Base-by-base conservation (phyloP, 2,329 filamentous ascomycete species). In the Paradendryphiella salina region DNA sequence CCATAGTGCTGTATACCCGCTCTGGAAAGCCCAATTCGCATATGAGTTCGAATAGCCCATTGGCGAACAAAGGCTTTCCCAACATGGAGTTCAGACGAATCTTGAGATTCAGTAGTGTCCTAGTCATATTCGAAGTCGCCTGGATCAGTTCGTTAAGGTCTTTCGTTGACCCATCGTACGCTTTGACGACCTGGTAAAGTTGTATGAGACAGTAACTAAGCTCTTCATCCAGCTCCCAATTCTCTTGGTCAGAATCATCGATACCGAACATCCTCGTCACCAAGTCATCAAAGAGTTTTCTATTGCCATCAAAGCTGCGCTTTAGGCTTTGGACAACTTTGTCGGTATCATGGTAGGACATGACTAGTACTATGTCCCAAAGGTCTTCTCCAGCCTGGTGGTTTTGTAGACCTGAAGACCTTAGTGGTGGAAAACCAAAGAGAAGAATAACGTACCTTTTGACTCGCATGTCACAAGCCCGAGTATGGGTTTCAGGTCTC, bases 21-120 rank as follows among this genome's bases (percentile, higher is more conserved):
- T 54, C 33, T 0, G 56, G 54, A 4, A 53, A 57, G 0, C 52
- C 52, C 2, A 66, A 34, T 3, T 21, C 9, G 17, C 39, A 52
- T 1, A 64, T 53, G 7, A 54, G 37, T 2, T 28, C 21, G 21
- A 52, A 59, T 0, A 65, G 20, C 13, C 49, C 17, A 2, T 46
- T 40, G 1, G 54, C 34, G 20, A 63, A 59, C 0, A 9, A 13
- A 4, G 43, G 17, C 7, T 40, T 49, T 5, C 42, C 17, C 0
- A 65, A 48, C 0, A 65, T 17, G 1, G 2, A 40, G 2, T 14
- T 44, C 1, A 65, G n/a, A 0, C 54, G 45, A 1, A 46, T 31
- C 5, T 46, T 15, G 0, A 55, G 2, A 3, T 32, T 32, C 0
- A 14, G 13, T 5, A 49, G 14, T 1, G 9, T 4, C 2, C 38